Percentiles rank a stretch among this genome's conserved stretches.
These are phyloP conservation scores for Hymenoscyphus fraxineus DNA, from an alignment of 2,329 filamentous ascomycete species.

Conservation along the genomic window DNA sequence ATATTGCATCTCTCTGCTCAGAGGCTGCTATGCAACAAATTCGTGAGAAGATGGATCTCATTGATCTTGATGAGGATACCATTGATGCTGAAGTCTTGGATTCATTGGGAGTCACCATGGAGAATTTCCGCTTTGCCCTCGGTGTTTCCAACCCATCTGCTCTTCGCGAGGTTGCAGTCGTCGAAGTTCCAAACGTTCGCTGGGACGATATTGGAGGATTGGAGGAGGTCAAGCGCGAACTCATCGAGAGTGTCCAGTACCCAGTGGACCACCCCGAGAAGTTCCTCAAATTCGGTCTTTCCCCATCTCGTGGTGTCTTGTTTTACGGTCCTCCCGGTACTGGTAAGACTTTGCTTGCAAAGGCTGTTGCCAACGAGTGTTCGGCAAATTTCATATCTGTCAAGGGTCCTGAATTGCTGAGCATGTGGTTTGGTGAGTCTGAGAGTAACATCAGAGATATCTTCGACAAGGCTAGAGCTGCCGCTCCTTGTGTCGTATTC, in stretches of 20 bases:
- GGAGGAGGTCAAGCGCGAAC: constrained; percentile 97
- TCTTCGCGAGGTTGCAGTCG: constrained; percentile 96
- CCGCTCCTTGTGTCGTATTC: constrained; percentile 97
- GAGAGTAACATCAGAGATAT: constrained; percentile 99
- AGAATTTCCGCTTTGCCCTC: constrained; percentile 98
- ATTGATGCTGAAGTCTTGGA: constrained; percentile 98
- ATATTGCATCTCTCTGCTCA: constrained; percentile 96
- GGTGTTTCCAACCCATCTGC: constrained; percentile 98
- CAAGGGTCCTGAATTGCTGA: constrained; percentile 96
- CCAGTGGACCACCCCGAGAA: constrained; percentile 99
- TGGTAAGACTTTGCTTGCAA: constrained; percentile 99
- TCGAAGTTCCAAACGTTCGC: constrained; percentile 97
- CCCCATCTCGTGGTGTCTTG: constrained; percentile 93
- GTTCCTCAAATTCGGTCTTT: constrained; percentile 99
- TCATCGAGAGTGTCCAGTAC: constrained; percentile 98
- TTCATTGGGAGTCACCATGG: constrained; percentile 97
- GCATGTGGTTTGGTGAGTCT: constrained; percentile 99
- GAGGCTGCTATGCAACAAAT: constrained; percentile 99
- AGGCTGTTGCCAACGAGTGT: constrained; percentile 98
- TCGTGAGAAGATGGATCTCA: constrained; percentile 99
- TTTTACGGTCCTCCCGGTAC: constrained; percentile 99
- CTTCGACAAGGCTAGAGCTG: constrained; percentile 98
- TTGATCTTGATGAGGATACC: constrained; percentile 97
- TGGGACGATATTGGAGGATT: constrained; percentile 99
- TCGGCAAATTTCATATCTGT: constrained; percentile 99